phyloP scores from a whole-genome alignment of 1,284 basidiomycete species.

The Entoloma clypeatum region DNA sequence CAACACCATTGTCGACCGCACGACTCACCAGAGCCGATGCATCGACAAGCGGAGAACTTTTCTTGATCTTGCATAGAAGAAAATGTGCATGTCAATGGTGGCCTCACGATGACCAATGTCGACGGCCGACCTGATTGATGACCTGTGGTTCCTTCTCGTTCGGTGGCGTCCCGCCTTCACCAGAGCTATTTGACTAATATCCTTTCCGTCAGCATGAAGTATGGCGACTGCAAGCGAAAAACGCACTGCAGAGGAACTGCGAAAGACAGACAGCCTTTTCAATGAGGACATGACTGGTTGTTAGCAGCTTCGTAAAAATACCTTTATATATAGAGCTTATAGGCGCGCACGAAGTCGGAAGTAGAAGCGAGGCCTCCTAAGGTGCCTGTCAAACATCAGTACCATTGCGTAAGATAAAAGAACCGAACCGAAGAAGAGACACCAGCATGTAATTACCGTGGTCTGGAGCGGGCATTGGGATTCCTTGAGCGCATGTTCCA shows the following conservation, averaged over 20 bases:
- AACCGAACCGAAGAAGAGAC: slow-evolving; percentile 19
- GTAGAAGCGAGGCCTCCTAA: no score
- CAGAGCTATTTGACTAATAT: slow-evolving; percentile 7
- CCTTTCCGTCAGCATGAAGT: not conserved
- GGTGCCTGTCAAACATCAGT: not conserved
- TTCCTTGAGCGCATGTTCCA: no score
- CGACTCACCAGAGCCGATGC: slow-evolving; percentile 38
- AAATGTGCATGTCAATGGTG: no score
- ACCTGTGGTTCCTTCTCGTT: slow-evolving; percentile 27
- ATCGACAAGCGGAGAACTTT: slow-evolving; percentile 37
- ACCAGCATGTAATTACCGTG: no score
- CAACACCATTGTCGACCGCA: not conserved
- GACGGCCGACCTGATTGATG: slow-evolving; percentile 38
- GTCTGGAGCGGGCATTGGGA: no score
- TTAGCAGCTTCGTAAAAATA: slow-evolving; percentile 5
- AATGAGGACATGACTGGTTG: slow-evolving; percentile 16
- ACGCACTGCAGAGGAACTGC: slow-evolving; percentile 15
- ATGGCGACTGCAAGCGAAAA: not conserved
- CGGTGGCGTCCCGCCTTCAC: not conserved
- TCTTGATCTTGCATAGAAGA: slow-evolving; percentile 50
- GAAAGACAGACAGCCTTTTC: slow-evolving; percentile 21
- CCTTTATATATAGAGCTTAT: slow-evolving; percentile 12
- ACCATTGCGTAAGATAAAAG: not conserved
- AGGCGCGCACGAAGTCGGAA: slow-evolving; percentile 1
- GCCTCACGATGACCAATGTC: not conserved